Evolutionary conservation across 345 rosid species (phyloP), one percentile per base, ranked within the genome.

Genomic region (Salix purpurea): DNA sequence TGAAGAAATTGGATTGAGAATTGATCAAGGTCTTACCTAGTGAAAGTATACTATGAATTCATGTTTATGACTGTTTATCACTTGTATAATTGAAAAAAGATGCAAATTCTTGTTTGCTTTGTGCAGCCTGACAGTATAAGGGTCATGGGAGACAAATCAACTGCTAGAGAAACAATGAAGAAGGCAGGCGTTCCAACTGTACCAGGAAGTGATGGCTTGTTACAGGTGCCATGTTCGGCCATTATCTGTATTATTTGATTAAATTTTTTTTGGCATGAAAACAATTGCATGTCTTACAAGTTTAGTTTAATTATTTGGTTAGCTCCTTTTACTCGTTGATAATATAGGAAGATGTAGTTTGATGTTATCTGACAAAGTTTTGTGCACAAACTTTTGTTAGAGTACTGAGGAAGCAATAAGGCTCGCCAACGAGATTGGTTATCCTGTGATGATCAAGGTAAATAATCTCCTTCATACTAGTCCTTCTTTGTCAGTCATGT

Each of bases 111-210:
- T 67, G 37, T 40, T 70, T 67, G 14, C 54, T 44, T 48, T 79
- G 68, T 85, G 80, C 88, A 95, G 99, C 98, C 99, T 61, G 96
- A 96, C 85, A 93, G 99, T 78, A 96, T 96, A 84, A 92, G 92
- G 72, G 90, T 89, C 58, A 96, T 96, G 99, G 99, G 99, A 75
- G 99, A 96, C 87, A 96, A 96, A 86, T 77, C 99, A 77, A 93
- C 98, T 71, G 98, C 98, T n/a, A 86, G 99, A 80, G 99, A 93
- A 74, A 96, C 99, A 50, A 96, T 93, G 99, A 96, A 96, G 88
- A 93, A 88, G 84, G 98, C 99, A 34, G 92, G 96, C 73, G 99
- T 96, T 79, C 99, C 98, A 23, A 96, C 99, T 44, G 99, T 96
- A 42, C 99, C 99, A 1, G 98, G 99, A 78, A 96, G 99, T 86